Evolutionary conservation across 495 filamentous ascomycete genomes (phyloP).

Genomic region (Sordaria brevicollis): DNA sequence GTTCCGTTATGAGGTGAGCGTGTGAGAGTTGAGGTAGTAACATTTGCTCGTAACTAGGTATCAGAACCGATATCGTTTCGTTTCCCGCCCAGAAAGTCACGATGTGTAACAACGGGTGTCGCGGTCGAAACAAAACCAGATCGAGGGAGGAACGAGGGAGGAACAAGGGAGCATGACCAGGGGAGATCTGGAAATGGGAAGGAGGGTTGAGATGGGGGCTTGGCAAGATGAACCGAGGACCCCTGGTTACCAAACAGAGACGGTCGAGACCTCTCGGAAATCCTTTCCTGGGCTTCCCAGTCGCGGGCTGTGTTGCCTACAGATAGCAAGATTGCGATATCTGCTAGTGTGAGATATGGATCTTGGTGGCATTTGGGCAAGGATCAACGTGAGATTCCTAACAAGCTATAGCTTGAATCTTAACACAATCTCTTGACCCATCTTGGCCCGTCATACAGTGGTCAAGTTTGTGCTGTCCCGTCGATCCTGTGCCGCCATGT

Average conservation of each 20-base stretch:
- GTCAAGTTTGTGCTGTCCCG: not conserved
- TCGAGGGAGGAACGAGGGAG: not conserved
- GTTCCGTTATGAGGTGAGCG: not conserved
- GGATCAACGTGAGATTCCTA: not conserved
- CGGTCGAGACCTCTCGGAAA: not conserved
- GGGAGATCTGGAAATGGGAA: not conserved
- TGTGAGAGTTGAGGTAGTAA: not conserved
- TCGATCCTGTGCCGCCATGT: not conserved
- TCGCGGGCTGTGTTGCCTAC: not conserved
- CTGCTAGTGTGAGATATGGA: not conserved
- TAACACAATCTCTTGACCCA: not conserved
- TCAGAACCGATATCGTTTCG: no score
- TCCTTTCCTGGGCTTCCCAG: not conserved
- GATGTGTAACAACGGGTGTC: not conserved
- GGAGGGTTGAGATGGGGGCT: not conserved
- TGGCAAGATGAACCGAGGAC: not conserved
- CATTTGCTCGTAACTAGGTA: not conserved
- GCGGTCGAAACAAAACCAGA: not conserved
- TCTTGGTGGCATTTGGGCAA: not conserved
- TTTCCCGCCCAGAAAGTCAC: not conserved
- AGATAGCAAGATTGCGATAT: not conserved
- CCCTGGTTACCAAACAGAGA: not conserved
- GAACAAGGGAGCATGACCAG: not conserved
- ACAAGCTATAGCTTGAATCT: not conserved
- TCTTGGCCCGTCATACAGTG: not conserved